Evolutionary conservation across 768 basidiomycete species (phyloP), one percentile per base, ranked within the genome.

Genomic region (Gymnopilus dilepis): DNA sequence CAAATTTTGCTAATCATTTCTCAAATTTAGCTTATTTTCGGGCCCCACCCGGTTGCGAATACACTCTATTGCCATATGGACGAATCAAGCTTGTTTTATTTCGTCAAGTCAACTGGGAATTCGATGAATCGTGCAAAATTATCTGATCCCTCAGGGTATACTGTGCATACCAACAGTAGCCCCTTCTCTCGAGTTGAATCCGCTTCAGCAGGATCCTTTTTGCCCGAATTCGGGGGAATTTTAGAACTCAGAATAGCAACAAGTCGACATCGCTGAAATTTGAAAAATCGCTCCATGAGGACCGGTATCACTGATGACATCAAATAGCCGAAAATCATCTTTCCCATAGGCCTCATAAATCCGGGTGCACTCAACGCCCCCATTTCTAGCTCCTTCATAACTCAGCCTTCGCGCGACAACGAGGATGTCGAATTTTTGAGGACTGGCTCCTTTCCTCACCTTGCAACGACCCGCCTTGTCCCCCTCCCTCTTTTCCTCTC

Each of bases 251-350:
- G 28, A 31, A 19, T 26, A 5, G 47, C 47, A 22, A 31, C 47
- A 50, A 50, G 30, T 50, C 26, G 28, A 30, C 47, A 50, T 50
- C 47, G 26, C n/a, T 15, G 26, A n/a, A 50, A 30, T 31, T 50
- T 31, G 17, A 50, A 50, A 47, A 50, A 30, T n/a, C 9, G 15
- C 47, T 50, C 47, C 47, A 50, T 50, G 30, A 50, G 47, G 28
- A 50, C 47, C 47, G 47, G 47, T 50, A 50, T 50, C 47, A 50
- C 13, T 50, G 47, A 50, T 50, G 47, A 50, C 47, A 50, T 50
- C 47, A 50, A 50, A 31, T 50, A 50, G 31, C 47, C 47, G 47
- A 50, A 50, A 28, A 50, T 50, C 47, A 47, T 15, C 28, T 30
- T 31, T 50, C 47, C 45, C 45, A 48, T 48, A 28, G 15, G 13